Conservation (phyloP, 192 early-diverging fungal species). For the Chytriomyces confervae region DNA sequence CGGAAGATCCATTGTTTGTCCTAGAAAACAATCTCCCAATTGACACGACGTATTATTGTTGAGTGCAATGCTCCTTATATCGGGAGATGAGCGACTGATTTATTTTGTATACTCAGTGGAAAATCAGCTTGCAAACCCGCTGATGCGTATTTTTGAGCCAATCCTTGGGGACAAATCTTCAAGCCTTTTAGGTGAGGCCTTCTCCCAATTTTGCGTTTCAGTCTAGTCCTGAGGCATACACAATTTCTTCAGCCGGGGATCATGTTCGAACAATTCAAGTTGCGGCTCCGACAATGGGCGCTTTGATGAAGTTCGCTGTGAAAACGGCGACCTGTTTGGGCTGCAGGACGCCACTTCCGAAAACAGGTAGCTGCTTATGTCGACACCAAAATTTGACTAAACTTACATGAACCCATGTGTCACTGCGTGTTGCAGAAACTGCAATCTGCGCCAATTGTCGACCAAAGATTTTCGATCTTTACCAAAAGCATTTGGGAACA, state of each 20-base stretch:
- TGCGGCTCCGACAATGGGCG: conserved; percentile 86
- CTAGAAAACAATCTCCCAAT: conserved; percentile 98
- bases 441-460: conserved; percentile 85
- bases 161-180: conserved; percentile 88
- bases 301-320: conserved; percentile 92
- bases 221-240: background rate
- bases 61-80: background rate
- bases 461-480: conserved; percentile 74
- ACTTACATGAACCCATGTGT: too few relatives aligned
- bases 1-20: conserved; percentile 98
- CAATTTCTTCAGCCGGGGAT: conserved; percentile 46
- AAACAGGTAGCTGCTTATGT: conserved; percentile 42
- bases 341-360: conserved; percentile 84
- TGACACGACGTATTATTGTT: conserved; percentile 90
- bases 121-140: conserved; percentile 92
- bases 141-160: conserved; percentile 95
- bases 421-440: conserved; percentile 37
- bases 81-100: background rate
- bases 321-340: conserved; percentile 91
- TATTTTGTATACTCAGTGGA: conserved; percentile 57
- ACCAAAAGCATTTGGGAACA: conserved; percentile 71
- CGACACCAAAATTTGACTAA: too few relatives aligned
- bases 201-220: background rate
- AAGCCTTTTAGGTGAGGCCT: conserved; percentile 69
- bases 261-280: conserved; percentile 76